Percentiles rank a stretch among this genome's conserved stretches.
Conservation (phyloP, 2,329 filamentous ascomycete genomes). For the Hymenoscyphus repandus region DNA sequence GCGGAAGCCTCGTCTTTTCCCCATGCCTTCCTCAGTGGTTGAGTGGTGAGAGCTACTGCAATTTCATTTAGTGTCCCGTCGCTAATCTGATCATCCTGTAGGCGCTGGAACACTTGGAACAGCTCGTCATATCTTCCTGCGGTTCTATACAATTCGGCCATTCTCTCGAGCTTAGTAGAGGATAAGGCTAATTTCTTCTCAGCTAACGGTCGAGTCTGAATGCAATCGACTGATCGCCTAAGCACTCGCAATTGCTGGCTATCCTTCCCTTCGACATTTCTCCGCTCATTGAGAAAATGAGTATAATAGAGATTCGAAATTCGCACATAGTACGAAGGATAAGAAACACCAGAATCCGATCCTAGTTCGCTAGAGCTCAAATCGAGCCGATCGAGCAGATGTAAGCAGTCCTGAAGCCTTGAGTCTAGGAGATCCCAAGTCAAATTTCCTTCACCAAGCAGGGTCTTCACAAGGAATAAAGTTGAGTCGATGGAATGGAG, state of each 20-base stretch:
- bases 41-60: slow-evolving; percentile 42
- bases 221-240: slow-evolving; percentile 57
- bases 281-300: slow-evolving; percentile 49
- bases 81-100: slow-evolving; percentile 57
- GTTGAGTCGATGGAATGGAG: slow-evolving; percentile 55
- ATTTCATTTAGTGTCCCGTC: slow-evolving; percentile 52
- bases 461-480: slow-evolving; percentile 49
- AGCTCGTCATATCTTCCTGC: slow-evolving; percentile 52
- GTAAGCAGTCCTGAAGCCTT: slow-evolving; percentile 50
- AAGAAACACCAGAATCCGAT: slow-evolving; percentile 26
- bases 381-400: slow-evolving; percentile 48
- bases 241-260: slow-evolving; percentile 49
- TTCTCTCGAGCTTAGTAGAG: slow-evolving; percentile 58
- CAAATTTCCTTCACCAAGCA: slow-evolving; percentile 42
- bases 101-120: slow-evolving; percentile 50
- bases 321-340: slow-evolving; percentile 52
- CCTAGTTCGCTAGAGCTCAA: slow-evolving; percentile 11
- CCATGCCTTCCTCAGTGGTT: slow-evolving; percentile 51
- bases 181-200: slow-evolving; percentile 58
- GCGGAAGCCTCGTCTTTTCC: slow-evolving; percentile 43
- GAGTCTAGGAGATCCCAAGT: slow-evolving; percentile 53
- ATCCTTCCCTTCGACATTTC: slow-evolving; percentile 39
- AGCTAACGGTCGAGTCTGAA: slow-evolving; percentile 46
- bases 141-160: slow-evolving; percentile 55
- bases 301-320: slow-evolving; percentile 69